Percentiles rank a stretch among this genome's conserved stretches.
Evolutionary conservation across 371 early-diverging fungal species (phyloP).

Genomic region (Apophysomyces variabilis): DNA sequence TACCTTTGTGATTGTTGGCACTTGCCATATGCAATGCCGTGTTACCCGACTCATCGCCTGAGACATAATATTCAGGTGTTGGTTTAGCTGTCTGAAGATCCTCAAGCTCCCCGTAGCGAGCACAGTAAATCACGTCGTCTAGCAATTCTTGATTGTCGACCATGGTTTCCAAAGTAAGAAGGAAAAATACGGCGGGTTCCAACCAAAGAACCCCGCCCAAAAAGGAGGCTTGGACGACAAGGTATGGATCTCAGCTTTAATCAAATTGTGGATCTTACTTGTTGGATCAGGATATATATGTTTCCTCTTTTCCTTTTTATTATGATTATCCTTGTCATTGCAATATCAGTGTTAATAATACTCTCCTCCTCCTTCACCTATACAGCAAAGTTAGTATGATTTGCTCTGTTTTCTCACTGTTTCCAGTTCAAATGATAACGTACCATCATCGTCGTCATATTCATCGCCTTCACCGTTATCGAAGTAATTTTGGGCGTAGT

Average conservation of each 20-base stretch:
- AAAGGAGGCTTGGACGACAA: background rate
- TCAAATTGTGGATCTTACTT: too few relatives aligned
- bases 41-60: constrained; percentile 63
- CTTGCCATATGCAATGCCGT: constrained; percentile 86
- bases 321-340: background rate
- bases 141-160: constrained; percentile 25
- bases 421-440: constrained; percentile 17
- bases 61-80: constrained; percentile 31
- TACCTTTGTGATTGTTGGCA: constrained; percentile 83
- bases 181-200: background rate
- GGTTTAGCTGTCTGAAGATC: constrained; percentile 63
- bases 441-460: constrained; percentile 51
- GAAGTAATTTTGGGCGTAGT: constrained; percentile 60
- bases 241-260: too few relatives aligned
- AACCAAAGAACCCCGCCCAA: background rate
- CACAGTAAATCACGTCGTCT: constrained; percentile 72
- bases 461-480: constrained; percentile 60
- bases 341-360: constrained; percentile 1
- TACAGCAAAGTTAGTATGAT: background rate
- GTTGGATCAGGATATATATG: too few relatives aligned
- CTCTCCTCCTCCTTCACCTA: constrained; percentile 19
- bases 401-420: background rate
- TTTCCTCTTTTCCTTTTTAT: background rate
- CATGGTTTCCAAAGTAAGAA: constrained; percentile 11
- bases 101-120: constrained; percentile 80